Percentiles rank a stretch among this genome's conserved stretches.
phyloP scores from a whole-genome alignment of 1,284 basidiomycete genomes.

The Ceratobasidium sp. region DNA sequence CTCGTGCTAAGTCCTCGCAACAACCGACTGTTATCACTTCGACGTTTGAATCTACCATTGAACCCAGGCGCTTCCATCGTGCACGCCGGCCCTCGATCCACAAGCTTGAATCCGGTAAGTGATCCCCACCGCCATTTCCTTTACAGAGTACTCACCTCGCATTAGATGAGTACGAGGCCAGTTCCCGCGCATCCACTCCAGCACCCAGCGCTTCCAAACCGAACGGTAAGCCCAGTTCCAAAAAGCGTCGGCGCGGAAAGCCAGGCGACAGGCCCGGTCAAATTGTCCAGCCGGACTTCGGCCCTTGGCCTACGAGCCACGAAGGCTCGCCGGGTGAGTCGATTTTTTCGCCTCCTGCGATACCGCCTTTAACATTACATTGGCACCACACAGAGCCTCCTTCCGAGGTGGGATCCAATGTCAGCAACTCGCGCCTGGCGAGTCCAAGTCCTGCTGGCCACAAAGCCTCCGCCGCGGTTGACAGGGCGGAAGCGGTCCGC shows the following conservation, averaged over 20 bases:
- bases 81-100: slow-evolving; percentile 6
- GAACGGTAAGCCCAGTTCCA: background rate
- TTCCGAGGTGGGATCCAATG: slow-evolving; percentile 5
- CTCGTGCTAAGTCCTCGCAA: too few relatives aligned
- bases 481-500: background rate
- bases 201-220: background rate
- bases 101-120: slow-evolving; percentile 23
- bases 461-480: background rate
- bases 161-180: background rate
- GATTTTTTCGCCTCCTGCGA: background rate
- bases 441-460: background rate
- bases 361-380: background rate
- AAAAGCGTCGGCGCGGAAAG: background rate
- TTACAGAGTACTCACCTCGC: background rate
- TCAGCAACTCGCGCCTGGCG: background rate
- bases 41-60: background rate
- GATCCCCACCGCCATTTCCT: too few relatives aligned
- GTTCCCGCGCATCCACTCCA: background rate
- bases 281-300: background rate
- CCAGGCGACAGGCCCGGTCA: slow-evolving; percentile 7
- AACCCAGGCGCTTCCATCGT: background rate
- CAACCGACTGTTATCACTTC: background rate
- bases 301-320: background rate
- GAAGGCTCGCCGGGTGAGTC: slow-evolving; percentile 13
- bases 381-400: background rate